phyloP scores from a whole-genome alignment of 1,284 basidiomycete species.

The Ustilago tritici region DNA sequence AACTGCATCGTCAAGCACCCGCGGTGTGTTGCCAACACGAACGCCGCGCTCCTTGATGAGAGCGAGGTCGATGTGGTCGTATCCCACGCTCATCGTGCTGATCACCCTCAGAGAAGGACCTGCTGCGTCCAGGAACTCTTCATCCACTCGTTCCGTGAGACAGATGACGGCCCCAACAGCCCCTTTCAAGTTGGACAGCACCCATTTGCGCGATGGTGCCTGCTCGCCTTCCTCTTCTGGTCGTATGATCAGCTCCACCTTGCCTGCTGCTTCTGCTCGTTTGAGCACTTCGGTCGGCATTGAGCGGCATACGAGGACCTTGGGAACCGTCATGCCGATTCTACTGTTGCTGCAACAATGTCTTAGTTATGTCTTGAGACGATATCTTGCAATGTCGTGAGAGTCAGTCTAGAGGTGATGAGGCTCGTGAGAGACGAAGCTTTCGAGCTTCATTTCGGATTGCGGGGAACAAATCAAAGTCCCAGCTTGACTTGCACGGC shows the following conservation, averaged over 20 bases:
- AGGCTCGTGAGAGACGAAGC: too few relatives aligned
- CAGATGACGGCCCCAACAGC: conserved; percentile 78
- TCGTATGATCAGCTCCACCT: conserved; percentile 75
- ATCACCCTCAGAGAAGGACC: conserved; percentile 78
- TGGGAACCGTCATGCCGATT: conserved; percentile 29
- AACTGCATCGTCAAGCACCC: conserved; percentile 89
- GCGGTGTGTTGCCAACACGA: conserved; percentile 88
- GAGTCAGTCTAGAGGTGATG: too few relatives aligned
- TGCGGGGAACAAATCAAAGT: too few relatives aligned
- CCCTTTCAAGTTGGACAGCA: conserved; percentile 79
- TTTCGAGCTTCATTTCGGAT: too few relatives aligned
- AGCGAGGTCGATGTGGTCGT: conserved; percentile 82
- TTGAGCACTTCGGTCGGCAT: conserved; percentile 42
- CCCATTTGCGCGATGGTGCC: conserved; percentile 76
- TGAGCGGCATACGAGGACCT: conserved; percentile 34
- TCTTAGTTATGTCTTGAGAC: too few relatives aligned
- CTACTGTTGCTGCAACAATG: too few relatives aligned
- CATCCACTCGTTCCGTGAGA: conserved; percentile 80
- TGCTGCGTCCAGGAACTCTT: conserved; percentile 55
- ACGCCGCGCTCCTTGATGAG: conserved; percentile 78
- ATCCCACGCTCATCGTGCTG: conserved; percentile 79
- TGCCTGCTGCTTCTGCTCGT: conserved; percentile 31
- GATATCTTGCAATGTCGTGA: too few relatives aligned
- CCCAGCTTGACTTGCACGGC: too few relatives aligned
- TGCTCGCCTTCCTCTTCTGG: conserved; percentile 73